Conservation (phyloP, 164 flowering plant species). For the Vitis rotundifolia region DNA sequence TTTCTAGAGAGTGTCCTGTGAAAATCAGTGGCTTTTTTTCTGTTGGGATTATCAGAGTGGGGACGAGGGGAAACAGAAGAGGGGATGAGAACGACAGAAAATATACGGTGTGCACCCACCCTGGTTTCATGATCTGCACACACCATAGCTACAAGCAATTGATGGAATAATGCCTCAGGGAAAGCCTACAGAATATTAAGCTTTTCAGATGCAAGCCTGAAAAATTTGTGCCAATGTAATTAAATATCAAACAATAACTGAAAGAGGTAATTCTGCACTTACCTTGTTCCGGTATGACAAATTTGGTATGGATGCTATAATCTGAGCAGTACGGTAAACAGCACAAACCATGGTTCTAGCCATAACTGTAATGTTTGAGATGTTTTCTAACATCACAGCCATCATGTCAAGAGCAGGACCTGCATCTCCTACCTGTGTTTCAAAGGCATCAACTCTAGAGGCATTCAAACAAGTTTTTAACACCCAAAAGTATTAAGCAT, state of each 20-base stretch:
- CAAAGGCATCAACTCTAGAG: too few relatives aligned
- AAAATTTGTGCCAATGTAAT: neutral
- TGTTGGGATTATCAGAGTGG: neutral
- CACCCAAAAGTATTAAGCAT: too few relatives aligned
- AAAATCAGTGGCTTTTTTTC: constrained; percentile 1
- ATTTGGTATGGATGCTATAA: constrained; percentile 24
- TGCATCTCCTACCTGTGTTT: constrained; percentile 26
- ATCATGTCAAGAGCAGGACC: constrained; percentile 22
- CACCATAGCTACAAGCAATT: constrained; percentile 24
- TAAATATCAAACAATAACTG: neutral
- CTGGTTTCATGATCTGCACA: constrained; percentile 23
- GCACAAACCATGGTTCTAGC: constrained; percentile 21
- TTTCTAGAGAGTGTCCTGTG: constrained; percentile 22
- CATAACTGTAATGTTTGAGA: constrained; percentile 24
- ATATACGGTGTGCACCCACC: constrained; percentile 27
- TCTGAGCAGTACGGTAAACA: constrained; percentile 27
- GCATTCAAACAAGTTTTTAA: too few relatives aligned
- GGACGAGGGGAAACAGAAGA: constrained; percentile 20
- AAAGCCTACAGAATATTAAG: constrained; percentile 12
- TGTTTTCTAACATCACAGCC: constrained; percentile 29
- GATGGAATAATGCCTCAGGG: constrained; percentile 28
- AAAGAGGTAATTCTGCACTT: neutral
- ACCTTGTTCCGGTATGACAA: constrained; percentile 23
- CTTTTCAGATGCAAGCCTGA: too few relatives aligned
- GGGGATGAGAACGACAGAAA: constrained; percentile 26